Conservation (phyloP, 257 asterid species). For the Datura wrightii region DNA sequence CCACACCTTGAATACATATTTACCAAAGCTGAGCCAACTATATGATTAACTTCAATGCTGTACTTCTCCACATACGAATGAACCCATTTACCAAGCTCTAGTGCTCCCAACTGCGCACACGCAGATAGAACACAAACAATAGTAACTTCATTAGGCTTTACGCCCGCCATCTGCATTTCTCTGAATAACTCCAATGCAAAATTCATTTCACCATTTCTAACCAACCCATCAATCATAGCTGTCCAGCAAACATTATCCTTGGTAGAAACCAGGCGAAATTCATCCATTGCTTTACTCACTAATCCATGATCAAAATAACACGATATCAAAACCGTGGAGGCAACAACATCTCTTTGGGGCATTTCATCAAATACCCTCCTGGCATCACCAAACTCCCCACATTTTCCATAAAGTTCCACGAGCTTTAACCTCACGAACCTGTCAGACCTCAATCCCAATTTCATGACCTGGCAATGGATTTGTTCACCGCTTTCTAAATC, state of each 20-base stretch:
- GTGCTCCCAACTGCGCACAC: slow-evolving; percentile 60
- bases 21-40: slow-evolving; percentile 60
- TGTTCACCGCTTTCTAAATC: slow-evolving; percentile 46
- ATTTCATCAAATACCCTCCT: slow-evolving; percentile 57
- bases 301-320: slow-evolving; percentile 50
- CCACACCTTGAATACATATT: slow-evolving; percentile 66
- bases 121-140: slow-evolving; percentile 59
- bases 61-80: slow-evolving; percentile 49
- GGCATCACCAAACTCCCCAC: slow-evolving; percentile 51
- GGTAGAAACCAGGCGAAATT: slow-evolving; percentile 38
- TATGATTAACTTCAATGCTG: slow-evolving; percentile 46
- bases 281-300: slow-evolving; percentile 44
- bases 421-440: slow-evolving; percentile 52
- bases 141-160: slow-evolving; percentile 56
- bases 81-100: slow-evolving; percentile 64
- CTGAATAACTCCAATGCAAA: slow-evolving; percentile 56
- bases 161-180: slow-evolving; percentile 57
- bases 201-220: slow-evolving; percentile 54
- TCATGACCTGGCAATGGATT: slow-evolving; percentile 54
- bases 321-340: slow-evolving; percentile 55
- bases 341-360: slow-evolving; percentile 59
- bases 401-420: slow-evolving; percentile 58
- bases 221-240: slow-evolving; percentile 67
- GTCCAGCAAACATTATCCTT: slow-evolving; percentile 73
- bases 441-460: slow-evolving; percentile 48